Evolutionary conservation across 345 rosid species (phyloP), one percentile per base, ranked within the genome.

Genomic region (Camelina hispida): DNA sequence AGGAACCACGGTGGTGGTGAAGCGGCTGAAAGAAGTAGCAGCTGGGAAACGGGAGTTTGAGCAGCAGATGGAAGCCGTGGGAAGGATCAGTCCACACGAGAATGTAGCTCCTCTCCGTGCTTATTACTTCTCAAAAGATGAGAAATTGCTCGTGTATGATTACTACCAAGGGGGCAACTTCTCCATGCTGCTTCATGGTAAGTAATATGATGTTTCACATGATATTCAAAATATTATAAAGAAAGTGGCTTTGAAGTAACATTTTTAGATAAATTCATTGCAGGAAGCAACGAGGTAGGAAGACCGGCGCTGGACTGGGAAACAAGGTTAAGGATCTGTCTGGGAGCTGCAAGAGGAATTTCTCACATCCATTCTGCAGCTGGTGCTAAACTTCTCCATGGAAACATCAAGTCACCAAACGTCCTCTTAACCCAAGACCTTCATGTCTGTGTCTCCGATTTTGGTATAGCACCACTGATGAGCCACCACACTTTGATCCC

Each of bases 51-150:
- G 85, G 69, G 99, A 95, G 73, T 95, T 95, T 44, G 99, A 95
- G 76, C 97, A 86, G 71, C 97, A 95, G 72, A 89, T 95, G 97
- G 97, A 92, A 75, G 79, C 37, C 22, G 88, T 89, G 30, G 97
- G 91, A 35, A 87, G 88, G 84, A 64, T 91, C 32, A 76, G 89
- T 66, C 93, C 80, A 65, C 97, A 95, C 55, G 85, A 66, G 50
- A 90, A 95, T 71, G 85, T 95, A 14, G 78, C 88, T 66, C 90
- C 99, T 53, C 94, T 90, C 62, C 97, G 97, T 22, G 99, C 97
- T 42, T 95, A 89, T 78, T 95, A 95, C 85, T 91, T 78, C 78
- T 90, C 96, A 3, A 95, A 91, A 85, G 99, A 95, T 38, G 99
- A 90, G 89, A 95, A 91, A 78, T 86, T 95, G 70, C 86, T 95